Evolutionary conservation across 495 filamentous ascomycete genomes (phyloP), one percentile per base, ranked within the genome.

Genomic region (Neurospora sp.): DNA sequence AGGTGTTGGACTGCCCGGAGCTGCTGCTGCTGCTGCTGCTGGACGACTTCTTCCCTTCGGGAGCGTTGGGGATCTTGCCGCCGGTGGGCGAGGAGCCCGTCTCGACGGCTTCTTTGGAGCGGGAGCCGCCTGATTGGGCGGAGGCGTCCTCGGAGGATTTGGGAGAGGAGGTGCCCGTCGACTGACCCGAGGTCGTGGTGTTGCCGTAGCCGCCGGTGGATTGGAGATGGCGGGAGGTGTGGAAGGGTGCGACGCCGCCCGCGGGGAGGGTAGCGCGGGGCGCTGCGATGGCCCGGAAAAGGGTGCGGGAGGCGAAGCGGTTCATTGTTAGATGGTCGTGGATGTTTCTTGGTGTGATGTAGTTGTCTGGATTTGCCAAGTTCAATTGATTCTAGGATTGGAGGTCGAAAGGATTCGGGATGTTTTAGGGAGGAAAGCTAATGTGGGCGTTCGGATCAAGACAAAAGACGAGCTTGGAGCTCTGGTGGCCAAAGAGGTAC

Each of bases 71-170:
- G 5, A 61, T 61, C 22, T 31, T 0, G 12, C 53, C 83, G 22
- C 76, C 82, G 0, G 76, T 76, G 5, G 77, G 73, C 38, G 42
- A 68, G 18, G 71, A 66, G 5, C 71, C 73, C 0, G 73, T 46
- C 61, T 78, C 74, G 44, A 70, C 70, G 59, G 84, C 83, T 66
- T 85, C 82, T 40, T 84, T 86, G 48, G 81, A 82, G 74, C 83
- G 77, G 2, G 85, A 81, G 5, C 83, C 84, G 69, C 84, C 84
- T 12, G 81, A 82, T 59, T 83, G 75, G 69, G 84, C 82, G 42
- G 81, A 82, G 41, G 84, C 76, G 8, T 79, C 74, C 59, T 86
- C 84, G 72, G 83, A 77, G 3, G 78, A 69, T 42, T 83, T 80
- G 31, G 78, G 77, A 14, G 75, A 44, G 1, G 75, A 76, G 2